These are phyloP conservation scores for Lasiodiplodia sp. DNA, from an alignment of 2,329 filamentous ascomycete genomes.

Conservation along the genomic window DNA sequence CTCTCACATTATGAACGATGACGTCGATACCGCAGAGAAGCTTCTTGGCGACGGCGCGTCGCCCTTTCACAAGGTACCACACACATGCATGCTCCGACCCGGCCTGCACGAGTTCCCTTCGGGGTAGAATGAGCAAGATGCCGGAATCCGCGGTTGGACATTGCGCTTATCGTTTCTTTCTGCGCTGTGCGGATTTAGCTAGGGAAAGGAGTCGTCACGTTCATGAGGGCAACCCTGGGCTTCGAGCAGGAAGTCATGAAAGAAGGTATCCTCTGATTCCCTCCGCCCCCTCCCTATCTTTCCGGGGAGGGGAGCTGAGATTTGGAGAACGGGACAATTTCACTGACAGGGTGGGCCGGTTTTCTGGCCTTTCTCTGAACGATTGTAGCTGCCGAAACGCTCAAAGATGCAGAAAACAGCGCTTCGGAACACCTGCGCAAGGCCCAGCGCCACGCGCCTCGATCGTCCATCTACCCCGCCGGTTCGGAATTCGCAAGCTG, in stretches of 20 bases:
- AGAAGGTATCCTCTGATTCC: constrained; percentile 58
- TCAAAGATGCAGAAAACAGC: constrained; percentile 77
- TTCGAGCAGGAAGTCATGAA: constrained; percentile 93
- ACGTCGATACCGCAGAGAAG: constrained; percentile 82
- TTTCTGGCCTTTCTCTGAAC: background rate
- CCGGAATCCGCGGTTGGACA: background rate
- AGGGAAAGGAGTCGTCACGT: constrained; percentile 80
- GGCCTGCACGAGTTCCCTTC: background rate
- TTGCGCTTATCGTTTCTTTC: constrained; percentile 1
- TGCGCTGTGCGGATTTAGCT: constrained; percentile 58
- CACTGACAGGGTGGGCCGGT: background rate
- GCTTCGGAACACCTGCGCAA: constrained; percentile 79
- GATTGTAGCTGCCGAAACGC: constrained; percentile 67
- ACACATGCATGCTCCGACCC: constrained; percentile 2
- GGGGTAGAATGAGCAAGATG: background rate
- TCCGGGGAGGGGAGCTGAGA: background rate
- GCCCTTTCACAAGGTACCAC: constrained; percentile 77
- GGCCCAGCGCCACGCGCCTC: constrained; percentile 58
- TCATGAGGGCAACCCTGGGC: constrained; percentile 84
- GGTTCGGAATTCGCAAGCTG: constrained; percentile 89
- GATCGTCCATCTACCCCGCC: constrained; percentile 74
- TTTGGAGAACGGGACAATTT: background rate
- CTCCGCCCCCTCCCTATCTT: background rate
- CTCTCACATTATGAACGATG: constrained; percentile 83
- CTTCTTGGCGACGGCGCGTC: constrained; percentile 76